A percentile compares a stretch with the other conserved stretches of the same genome.
Conservation (phyloP, 2,329 filamentous ascomycete species). For the Beauveria pseudobassiana region DNA sequence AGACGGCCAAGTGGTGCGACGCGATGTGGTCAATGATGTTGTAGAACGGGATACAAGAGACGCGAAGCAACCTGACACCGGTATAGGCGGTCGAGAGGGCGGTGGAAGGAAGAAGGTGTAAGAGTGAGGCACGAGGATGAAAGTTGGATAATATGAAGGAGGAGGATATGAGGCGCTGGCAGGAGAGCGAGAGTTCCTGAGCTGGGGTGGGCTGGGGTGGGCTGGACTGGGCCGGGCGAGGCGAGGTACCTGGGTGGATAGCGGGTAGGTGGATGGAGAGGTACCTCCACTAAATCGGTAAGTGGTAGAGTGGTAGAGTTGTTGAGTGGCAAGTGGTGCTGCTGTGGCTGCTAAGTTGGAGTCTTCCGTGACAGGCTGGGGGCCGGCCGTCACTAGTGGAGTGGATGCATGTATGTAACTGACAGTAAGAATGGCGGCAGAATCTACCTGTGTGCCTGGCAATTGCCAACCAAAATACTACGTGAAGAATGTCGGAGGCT, state of each 20-base stretch:
- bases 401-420: no score
- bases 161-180: neutral
- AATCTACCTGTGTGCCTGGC: no score
- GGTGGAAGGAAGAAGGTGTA: neutral
- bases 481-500: no score
- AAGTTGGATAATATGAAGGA: slow-evolving; percentile 1
- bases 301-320: no score
- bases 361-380: neutral
- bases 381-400: neutral
- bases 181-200: neutral
- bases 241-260: neutral
- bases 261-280: no score
- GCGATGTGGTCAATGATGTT: slow-evolving; percentile 2
- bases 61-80: neutral
- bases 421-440: no score
- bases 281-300: no score
- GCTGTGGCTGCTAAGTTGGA: neutral
- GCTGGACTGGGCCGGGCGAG: neutral
- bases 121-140: slow-evolving; percentile 5
- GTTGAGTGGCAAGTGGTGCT: neutral
- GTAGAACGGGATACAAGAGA: neutral
- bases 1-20: slow-evolving; percentile 3
- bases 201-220: neutral
- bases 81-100: neutral
- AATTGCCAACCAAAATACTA: no score